A percentile compares a stretch with the other conserved stretches of the same genome.
These are phyloP conservation scores for Micractinium sp. DNA, from an alignment of 139 green algal genomes.

Conservation along the genomic window DNA sequence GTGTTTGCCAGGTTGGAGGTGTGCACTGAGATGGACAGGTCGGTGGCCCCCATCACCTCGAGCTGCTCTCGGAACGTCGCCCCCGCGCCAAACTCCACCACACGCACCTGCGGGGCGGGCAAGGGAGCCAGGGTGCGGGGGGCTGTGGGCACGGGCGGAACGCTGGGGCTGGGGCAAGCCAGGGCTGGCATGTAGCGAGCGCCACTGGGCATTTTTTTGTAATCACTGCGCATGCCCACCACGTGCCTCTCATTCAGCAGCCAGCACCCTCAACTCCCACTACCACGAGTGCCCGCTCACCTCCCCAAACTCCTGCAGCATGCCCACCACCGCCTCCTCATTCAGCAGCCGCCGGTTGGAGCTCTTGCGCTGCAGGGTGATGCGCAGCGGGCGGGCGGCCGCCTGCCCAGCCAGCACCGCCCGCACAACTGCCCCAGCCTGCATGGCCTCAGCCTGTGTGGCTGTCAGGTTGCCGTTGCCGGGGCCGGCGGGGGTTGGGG, in stretches of 20 bases:
- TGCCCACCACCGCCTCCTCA: slow-evolving; percentile 54
- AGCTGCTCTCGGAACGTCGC: slow-evolving; percentile 80
- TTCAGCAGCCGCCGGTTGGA: slow-evolving; percentile 89
- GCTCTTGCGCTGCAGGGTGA: slow-evolving; percentile 84
- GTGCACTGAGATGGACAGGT: slow-evolving; percentile 82
- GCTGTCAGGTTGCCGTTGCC: neutral
- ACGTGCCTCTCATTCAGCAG: neutral
- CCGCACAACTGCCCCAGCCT: slow-evolving; percentile 14
- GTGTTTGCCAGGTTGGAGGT: slow-evolving; percentile 86
- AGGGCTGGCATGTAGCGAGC: neutral
- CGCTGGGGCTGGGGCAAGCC: neutral
- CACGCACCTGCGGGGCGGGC: slow-evolving; percentile 35
- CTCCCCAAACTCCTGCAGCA: slow-evolving; percentile 71
- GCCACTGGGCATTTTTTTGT: too few species aligned
- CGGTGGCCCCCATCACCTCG: slow-evolving; percentile 64
- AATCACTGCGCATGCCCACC: neutral
- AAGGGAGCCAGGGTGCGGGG: neutral
- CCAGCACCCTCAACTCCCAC: neutral
- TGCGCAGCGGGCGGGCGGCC: slow-evolving; percentile 48
- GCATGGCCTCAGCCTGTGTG: neutral
- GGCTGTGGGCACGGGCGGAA: neutral
- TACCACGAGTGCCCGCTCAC: neutral
- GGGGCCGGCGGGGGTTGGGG: neutral
- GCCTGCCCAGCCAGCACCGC: neutral
- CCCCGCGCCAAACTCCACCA: slow-evolving; percentile 59